phyloP scores from a whole-genome alignment of 2,329 filamentous ascomycete genomes.

The Nemania diffusa region DNA sequence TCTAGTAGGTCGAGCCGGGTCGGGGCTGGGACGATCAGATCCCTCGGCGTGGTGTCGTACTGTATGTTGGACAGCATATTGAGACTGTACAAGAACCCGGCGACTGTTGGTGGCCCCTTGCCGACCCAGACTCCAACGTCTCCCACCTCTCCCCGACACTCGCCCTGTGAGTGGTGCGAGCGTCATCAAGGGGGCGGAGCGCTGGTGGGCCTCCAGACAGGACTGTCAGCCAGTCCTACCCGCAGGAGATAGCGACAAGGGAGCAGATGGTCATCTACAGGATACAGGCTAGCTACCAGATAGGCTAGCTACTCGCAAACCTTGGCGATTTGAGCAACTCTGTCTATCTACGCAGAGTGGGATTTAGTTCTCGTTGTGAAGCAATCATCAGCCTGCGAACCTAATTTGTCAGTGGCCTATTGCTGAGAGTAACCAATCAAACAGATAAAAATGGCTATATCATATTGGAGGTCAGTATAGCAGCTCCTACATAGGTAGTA shows the following conservation, averaged over 20 bases:
- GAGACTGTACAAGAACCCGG: slow-evolving; percentile 35
- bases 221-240: slow-evolving; percentile 34
- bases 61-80: slow-evolving; percentile 28
- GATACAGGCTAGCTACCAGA: neutral
- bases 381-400: slow-evolving; percentile 9
- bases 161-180: slow-evolving; percentile 32
- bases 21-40: slow-evolving; percentile 38
- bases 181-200: slow-evolving; percentile 24
- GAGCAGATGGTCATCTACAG: slow-evolving; percentile 13
- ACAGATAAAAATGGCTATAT: slow-evolving; percentile 17
- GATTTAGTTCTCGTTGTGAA: slow-evolving; percentile 13
- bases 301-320: neutral
- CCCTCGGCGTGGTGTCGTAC: slow-evolving; percentile 38
- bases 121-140: slow-evolving; percentile 5
- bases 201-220: slow-evolving; percentile 28
- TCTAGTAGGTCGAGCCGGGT: slow-evolving; percentile 34
- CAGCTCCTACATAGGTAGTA: slow-evolving; percentile 7
- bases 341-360: slow-evolving; percentile 5
- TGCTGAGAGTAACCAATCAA: slow-evolving; percentile 26
- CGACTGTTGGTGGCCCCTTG: slow-evolving; percentile 26
- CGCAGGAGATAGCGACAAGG: slow-evolving; percentile 24
- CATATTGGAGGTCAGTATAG: slow-evolving; percentile 1
- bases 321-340: slow-evolving; percentile 10
- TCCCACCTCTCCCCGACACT: slow-evolving; percentile 27
- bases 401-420: slow-evolving; percentile 23